Evolutionary conservation across 2,329 filamentous ascomycete genomes (phyloP), one percentile per base, ranked within the genome.

Genomic region (Ambrosiella cleistominuta): DNA sequence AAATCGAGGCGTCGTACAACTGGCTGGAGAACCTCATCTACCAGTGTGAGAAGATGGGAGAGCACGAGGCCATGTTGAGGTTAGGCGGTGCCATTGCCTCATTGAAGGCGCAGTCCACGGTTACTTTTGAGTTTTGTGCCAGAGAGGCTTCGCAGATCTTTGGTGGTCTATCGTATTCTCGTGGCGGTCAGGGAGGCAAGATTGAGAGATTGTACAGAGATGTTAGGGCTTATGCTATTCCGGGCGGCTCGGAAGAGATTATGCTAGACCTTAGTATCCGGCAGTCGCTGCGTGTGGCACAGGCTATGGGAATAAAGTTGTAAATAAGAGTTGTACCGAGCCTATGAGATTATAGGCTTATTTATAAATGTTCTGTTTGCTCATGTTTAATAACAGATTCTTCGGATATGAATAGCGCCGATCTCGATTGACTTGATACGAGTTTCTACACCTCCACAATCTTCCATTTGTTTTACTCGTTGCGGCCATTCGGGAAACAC

Each of bases 131-230:
- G 74, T 97, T 94, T 76, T 98, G 93, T 72, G 93, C 93, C 38
- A 80, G 91, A 61, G 93, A 98, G 74, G 93, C 93, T 13, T 88
- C 83, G 68, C 93, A 98, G 78, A 97, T 98, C 71, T 98, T 97
- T 66, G 93, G 93, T 61, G 93, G 93, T 35, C 74, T 97, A 63
- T 89, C 84, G 65, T 97, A 97, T 74, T 90, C 83, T 61, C 81
- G 91, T 49, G 93, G 93, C 58, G 93, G 93, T 13, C 93, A 97
- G 74, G 93, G 93, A 61, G 91, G 82, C 60, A 96, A 96, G 80
- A 81, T 97, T 56, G 93, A 98, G 80, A 75, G 93, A 61, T 73
- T 98, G 65, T 97, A 97, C 72, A 80, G 93, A 62, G 93, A 98
- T 70, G 93, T 97, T 13, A 80, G 93, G 65, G 93, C 93, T 0